Evolutionary conservation across 192 early-diverging fungal species (phyloP).

Genomic region (Endogone sp.): DNA sequence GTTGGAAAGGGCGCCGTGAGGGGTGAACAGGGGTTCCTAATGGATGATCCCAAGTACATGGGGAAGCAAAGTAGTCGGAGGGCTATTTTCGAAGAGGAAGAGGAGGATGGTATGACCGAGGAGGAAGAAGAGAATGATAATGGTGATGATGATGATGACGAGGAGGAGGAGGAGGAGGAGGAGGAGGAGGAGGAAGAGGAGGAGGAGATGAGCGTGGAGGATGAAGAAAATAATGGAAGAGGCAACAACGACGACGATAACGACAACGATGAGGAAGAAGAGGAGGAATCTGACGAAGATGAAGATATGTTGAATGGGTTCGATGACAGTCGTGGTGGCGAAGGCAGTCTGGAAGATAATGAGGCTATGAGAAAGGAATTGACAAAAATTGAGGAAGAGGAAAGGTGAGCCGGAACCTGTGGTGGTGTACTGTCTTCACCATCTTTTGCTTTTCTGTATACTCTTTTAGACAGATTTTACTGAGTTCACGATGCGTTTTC

Average conservation of each 20-base stretch:
- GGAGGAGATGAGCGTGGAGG: constrained; percentile 18
- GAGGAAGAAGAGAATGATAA: constrained; percentile 23
- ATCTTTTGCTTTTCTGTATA: not conserved
- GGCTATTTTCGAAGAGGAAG: constrained; percentile 47
- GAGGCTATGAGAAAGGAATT: constrained; percentile 55
- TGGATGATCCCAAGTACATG: constrained; percentile 71
- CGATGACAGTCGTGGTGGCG: constrained; percentile 31
- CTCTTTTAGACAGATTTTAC: too few species aligned
- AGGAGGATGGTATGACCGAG: constrained; percentile 37
- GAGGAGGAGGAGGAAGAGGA: constrained; percentile 30
- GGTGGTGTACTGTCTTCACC: too few species aligned
- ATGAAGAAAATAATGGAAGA: constrained; percentile 32
- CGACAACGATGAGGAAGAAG: constrained; percentile 14
- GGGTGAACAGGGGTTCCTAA: constrained; percentile 48
- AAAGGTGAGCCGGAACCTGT: constrained; percentile 47
- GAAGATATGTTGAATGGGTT: constrained; percentile 36
- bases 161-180: constrained; percentile 16
- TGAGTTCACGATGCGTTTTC: too few species aligned
- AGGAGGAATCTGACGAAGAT: constrained; percentile 22
- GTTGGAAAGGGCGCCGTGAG: constrained; percentile 71
- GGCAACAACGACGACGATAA: constrained; percentile 27
- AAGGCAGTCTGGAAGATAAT: constrained; percentile 33
- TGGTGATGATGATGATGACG: constrained; percentile 17
- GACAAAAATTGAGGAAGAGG: constrained; percentile 73
- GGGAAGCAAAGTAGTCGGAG: constrained; percentile 67